A percentile compares a stretch with the other conserved stretches of the same genome.
Conservation (phyloP, 192 early-diverging fungal species). For the Coemansia sp. region DNA sequence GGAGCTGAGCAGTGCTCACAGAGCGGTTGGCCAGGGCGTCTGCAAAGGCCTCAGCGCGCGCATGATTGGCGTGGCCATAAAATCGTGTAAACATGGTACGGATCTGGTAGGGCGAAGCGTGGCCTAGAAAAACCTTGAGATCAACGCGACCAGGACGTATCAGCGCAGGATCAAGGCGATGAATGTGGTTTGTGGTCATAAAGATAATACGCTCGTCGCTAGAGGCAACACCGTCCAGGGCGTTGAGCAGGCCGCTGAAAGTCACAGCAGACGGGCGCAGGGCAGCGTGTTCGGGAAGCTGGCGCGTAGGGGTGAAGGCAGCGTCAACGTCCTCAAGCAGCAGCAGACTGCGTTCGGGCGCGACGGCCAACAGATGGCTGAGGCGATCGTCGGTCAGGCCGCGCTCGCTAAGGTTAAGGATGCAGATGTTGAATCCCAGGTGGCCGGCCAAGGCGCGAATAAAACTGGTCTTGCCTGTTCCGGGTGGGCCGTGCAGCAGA, state of each 20-base stretch:
- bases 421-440: slow-evolving; percentile 85
- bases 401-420: slow-evolving; percentile 78
- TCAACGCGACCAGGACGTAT: slow-evolving; percentile 82
- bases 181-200: slow-evolving; percentile 88
- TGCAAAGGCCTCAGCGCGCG: slow-evolving; percentile 74
- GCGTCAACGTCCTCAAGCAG: slow-evolving; percentile 84
- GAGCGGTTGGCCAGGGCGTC: slow-evolving; percentile 48
- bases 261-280: slow-evolving; percentile 82
- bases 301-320: slow-evolving; percentile 69
- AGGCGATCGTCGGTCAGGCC: slow-evolving; percentile 82
- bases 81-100: slow-evolving; percentile 77
- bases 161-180: slow-evolving; percentile 73
- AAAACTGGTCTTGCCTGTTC: slow-evolving; percentile 89
- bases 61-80: slow-evolving; percentile 58
- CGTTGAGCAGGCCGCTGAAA: slow-evolving; percentile 84
- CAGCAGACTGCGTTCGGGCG: slow-evolving; percentile 77
- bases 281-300: slow-evolving; percentile 60
- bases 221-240: slow-evolving; percentile 83
- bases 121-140: slow-evolving; percentile 69
- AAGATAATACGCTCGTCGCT: slow-evolving; percentile 86
- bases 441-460: slow-evolving; percentile 87
- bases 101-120: slow-evolving; percentile 69
- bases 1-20: slow-evolving; percentile 83
- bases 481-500: slow-evolving; percentile 83
- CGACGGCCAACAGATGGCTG: slow-evolving; percentile 75